Conservation (phyloP, 2,329 filamentous ascomycete species). For the Colletotrichum sp. region DNA sequence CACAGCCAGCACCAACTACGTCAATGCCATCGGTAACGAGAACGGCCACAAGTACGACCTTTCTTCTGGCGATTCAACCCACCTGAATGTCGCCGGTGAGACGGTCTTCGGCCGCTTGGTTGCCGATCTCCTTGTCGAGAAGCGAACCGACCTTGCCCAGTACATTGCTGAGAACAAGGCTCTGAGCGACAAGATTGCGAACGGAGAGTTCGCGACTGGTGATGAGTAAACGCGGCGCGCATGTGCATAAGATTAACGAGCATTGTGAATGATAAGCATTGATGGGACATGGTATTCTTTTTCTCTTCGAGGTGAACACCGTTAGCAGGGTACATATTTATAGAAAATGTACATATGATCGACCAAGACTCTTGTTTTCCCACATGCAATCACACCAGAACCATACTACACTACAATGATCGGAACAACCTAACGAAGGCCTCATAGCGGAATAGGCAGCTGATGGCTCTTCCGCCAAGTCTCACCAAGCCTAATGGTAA, state of each 20-base stretch:
- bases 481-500: neutral
- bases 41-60: conserved; percentile 54
- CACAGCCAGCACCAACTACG: conserved; percentile 51
- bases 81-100: conserved; percentile 59
- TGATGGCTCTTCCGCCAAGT: neutral
- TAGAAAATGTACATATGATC: neutral
- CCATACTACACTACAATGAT: no score
- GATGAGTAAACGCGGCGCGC: conserved; percentile 6
- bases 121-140: conserved; percentile 50
- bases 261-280: neutral
- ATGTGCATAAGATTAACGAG: neutral
- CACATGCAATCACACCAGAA: neutral
- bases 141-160: conserved; percentile 23
- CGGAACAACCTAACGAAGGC: no score
- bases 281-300: neutral
- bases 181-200: conserved; percentile 36
- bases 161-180: conserved; percentile 34
- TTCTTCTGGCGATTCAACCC: conserved; percentile 54
- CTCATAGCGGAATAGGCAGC: neutral
- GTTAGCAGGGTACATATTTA: neutral
- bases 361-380: fast-evolving
- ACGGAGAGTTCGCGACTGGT: conserved; percentile 31
- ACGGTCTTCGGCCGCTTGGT: conserved; percentile 64
- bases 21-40: conserved; percentile 55
- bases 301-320: no score